Conservation (phyloP, 768 basidiomycete species). For the Rhizopogon salebrosus region DNA sequence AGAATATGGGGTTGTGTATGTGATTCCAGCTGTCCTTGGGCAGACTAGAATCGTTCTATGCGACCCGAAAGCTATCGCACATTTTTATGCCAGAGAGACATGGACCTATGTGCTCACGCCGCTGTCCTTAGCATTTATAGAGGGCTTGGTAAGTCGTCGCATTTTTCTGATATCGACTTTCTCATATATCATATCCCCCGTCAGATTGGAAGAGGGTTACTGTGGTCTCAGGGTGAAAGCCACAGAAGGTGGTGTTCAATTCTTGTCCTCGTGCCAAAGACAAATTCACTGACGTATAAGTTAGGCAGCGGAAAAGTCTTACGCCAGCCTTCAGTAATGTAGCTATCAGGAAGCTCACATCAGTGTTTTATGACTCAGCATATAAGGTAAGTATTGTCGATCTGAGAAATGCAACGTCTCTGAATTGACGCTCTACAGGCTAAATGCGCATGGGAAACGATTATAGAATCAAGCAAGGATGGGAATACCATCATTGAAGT, state of each 20-base stretch:
- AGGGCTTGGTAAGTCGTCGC: conserved; percentile 18
- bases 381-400: conserved; percentile 14
- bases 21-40: conserved; percentile 33
- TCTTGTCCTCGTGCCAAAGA: conserved; percentile 1
- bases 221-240: conserved; percentile 32
- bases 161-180: background rate
- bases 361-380: conserved; percentile 22
- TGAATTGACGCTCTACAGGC: conserved; percentile 9
- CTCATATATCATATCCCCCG: background rate
- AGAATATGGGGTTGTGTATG: conserved; percentile 40
- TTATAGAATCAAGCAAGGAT: conserved; percentile 7
- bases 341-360: conserved; percentile 14
- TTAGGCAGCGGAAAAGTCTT: conserved; percentile 21
- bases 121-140: conserved; percentile 31
- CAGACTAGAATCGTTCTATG: conserved; percentile 29
- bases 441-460: conserved; percentile 22
- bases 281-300: background rate
- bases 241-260: conserved; percentile 43
- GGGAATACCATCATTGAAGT: conserved; percentile 25
- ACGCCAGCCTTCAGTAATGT: conserved; percentile 20
- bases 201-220: conserved; percentile 20
- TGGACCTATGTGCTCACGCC: conserved; percentile 37
- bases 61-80: conserved; percentile 43
- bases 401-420: conserved; percentile 8
- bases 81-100: conserved; percentile 47